Base-by-base conservation (phyloP, 116 monocot genomes). In the Thalassia testudinum region DNA sequence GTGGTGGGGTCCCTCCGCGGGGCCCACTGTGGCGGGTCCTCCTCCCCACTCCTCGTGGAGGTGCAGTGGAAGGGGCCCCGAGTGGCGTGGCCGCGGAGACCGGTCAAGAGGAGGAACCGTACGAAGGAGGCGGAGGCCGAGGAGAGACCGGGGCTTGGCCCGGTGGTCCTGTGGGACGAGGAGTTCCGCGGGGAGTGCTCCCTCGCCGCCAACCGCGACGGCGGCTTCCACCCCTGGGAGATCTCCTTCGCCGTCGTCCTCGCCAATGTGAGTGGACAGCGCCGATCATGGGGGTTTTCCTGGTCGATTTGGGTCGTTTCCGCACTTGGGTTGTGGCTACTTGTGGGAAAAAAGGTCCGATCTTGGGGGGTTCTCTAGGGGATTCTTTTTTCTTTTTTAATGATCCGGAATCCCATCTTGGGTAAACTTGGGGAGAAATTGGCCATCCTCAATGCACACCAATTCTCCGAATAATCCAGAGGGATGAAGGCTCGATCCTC, bases 101-200 rank as follows among this genome's bases (percentile, higher is more conserved):
- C 7, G 20, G 45, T 48, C 27, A 25, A 26, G 12, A 43, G 20
- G 23, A 37, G 44, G n/a, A 13, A 24, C 48, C 22, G 59, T 17
- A 18, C 43, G 18, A 27, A 19, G 47, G 59, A n/a, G 47, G 12
- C 21, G 50, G 50, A 50, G 50, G 29, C 16, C 21, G 29, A 21
- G 21, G 45, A 45, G 45, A 40, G 40, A 7, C 40, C 40, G n/a
- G 40, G 40, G 40, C 18, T 45, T 16, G 62, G 30, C 34, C 54
- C 70, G 17, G 54, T 49, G 3, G 80, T 69, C 21, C 65, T 61
- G 58, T 90, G 78, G 84, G 72, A 90, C 24, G 83, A 90, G 66
- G 89, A 83, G 59, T 90, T 90, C 37, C 66, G 59, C 62, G 67
- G 58, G 45, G 57, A 62, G 10, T 66, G 74, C 23, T 65, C 63